Base-by-base conservation (phyloP, 495 filamentous ascomycete genomes). In the Penicillium arizonense region DNA sequence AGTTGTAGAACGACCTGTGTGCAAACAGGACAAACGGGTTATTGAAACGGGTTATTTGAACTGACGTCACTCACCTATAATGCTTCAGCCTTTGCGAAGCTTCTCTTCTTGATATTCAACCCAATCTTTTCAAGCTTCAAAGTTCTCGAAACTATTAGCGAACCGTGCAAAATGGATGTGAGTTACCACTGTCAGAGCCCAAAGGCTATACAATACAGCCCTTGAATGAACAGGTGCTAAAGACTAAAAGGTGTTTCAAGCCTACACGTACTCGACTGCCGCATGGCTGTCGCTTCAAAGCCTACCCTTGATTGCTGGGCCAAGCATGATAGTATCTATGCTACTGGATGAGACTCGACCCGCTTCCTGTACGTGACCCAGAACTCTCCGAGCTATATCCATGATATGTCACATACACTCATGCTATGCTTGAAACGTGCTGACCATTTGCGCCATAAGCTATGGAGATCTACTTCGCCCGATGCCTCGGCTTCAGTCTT, bases 391-490 rank as follows among this genome's bases (percentile, higher is more conserved):
- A 41, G n/a, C 32, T 20, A 2, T 11, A 23, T 12, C 20, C 33
- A 26, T 18, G 26, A 18, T 5, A n/a, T 26, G 12, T 21, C 20
- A n/a, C 13, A 14, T 18, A 4, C 21, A 16, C 3, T 8, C 28
- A 24, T 30, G 28, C 11, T 13, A 5, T 34, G 23, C 5, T 28
- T 18, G 5, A 18, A 13, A 13, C 6, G 24, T 48, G 13, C 45
- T 59, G 44, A 56, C 16, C 5, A 2, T 26, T 23, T 21, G 13
- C 7, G n/a, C 20, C 3, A 23, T 18, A 28, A 83, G 85, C 67
- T 12, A 74, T 90, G n/a, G 88, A 92, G 67, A 62, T 77, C 10
- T 95, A 95, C 73, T 81, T 91, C 61, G 81, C 84, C 35, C 86
- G 89, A 26, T 80, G 77, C 21, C 71, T 90, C 0, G 88, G 88